These are phyloP conservation scores for Scopulariopsis brevicaulis DNA, from an alignment of 2,329 filamentous ascomycete genomes.

Conservation along the genomic window DNA sequence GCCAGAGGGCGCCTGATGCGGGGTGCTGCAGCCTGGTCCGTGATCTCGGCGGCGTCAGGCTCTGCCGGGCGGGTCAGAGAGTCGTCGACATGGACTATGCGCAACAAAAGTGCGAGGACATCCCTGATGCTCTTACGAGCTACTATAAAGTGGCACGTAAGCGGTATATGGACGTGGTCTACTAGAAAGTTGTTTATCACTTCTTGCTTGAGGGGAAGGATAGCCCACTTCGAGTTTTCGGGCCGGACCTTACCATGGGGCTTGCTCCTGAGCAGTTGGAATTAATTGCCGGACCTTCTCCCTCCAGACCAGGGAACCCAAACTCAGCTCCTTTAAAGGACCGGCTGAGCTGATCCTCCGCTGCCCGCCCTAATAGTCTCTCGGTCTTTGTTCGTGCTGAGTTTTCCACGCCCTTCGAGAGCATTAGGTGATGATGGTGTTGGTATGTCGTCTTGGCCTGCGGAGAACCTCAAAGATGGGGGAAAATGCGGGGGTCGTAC, in stretches of 20 bases:
- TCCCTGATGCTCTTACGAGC: slow-evolving; percentile 42
- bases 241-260: slow-evolving; percentile 32
- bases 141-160: slow-evolving; percentile 29
- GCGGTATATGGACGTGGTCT: slow-evolving; percentile 53
- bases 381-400: too few relatives aligned
- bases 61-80: too few relatives aligned
- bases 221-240: slow-evolving; percentile 42
- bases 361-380: too few relatives aligned
- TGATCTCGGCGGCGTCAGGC: too few relatives aligned
- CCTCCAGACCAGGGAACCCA: slow-evolving; percentile 24
- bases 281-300: slow-evolving; percentile 34
- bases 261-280: slow-evolving; percentile 37
- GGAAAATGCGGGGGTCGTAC: too few relatives aligned
- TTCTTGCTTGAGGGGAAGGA: slow-evolving; percentile 35
- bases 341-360: not conserved
- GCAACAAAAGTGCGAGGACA: slow-evolving; percentile 30
- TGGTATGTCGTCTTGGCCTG: too few relatives aligned
- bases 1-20: too few relatives aligned
- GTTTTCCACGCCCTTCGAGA: too few relatives aligned
- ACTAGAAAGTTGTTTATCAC: slow-evolving; percentile 43
- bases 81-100: slow-evolving; percentile 15
- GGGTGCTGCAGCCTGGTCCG: too few relatives aligned
- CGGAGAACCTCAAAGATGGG: too few relatives aligned
- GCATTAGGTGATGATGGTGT: too few relatives aligned
- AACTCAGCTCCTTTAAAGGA: not conserved